Conservation (phyloP, 2,329 filamentous ascomycete genomes). For the Diaporthe sp. region DNA sequence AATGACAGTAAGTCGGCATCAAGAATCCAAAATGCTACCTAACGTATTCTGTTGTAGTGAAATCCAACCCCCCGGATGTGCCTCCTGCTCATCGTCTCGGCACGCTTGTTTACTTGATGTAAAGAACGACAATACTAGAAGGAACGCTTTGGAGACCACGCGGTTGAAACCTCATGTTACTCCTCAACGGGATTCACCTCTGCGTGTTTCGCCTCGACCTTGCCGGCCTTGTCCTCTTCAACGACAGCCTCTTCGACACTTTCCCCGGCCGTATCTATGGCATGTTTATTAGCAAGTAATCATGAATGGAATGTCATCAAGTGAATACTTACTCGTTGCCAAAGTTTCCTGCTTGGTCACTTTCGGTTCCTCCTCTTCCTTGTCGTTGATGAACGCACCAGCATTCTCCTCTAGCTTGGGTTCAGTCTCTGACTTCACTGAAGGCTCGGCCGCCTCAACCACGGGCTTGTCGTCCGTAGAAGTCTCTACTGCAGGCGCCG, state of each 20-base stretch:
- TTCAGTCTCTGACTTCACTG: constrained; percentile 28
- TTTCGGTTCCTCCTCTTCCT: constrained; percentile 33
- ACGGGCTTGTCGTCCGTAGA: constrained; percentile 23
- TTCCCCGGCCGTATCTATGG: constrained; percentile 57
- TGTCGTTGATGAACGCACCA: constrained; percentile 40
- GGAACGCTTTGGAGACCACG: constrained; percentile 1
- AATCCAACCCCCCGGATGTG: background rate
- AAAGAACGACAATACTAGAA: constrained; percentile 25
- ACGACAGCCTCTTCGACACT: constrained; percentile 56
- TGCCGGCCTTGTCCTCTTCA: constrained; percentile 51
- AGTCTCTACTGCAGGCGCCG: constrained; percentile 36
- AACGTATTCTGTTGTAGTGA: constrained; percentile 28
- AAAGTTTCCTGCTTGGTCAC: constrained; percentile 40
- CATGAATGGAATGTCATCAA: constrained; percentile 35
- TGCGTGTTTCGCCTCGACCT: constrained; percentile 53
- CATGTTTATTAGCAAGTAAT: constrained; percentile 50
- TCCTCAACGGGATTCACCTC: constrained; percentile 42
- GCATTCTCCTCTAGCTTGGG: constrained; percentile 23
- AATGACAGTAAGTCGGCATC: constrained; percentile 32
- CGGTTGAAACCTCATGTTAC: constrained; percentile 19
- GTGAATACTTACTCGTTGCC: constrained; percentile 40
- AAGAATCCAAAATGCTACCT: constrained; percentile 33
- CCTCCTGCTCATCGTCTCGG: background rate
- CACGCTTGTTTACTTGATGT: background rate
- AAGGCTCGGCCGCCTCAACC: background rate